phyloP scores from a whole-genome alignment of 768 basidiomycete species.

The Glaciozyma antarctica region DNA sequence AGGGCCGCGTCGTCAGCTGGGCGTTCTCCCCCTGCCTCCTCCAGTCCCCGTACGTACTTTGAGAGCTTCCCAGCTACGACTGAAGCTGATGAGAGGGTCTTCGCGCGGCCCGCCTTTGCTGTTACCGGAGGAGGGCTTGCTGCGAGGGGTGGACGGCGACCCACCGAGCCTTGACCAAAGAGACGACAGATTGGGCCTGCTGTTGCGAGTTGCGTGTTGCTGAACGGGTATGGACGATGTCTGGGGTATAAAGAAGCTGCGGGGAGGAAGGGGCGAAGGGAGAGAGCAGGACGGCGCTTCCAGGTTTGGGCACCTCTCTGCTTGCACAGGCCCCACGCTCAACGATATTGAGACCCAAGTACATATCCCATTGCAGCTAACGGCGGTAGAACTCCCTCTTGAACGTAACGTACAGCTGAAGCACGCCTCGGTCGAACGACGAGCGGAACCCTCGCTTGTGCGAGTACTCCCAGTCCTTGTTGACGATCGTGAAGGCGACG shows the following conservation, averaged over 20 bases:
- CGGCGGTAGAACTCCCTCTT: slow-evolving; percentile 1
- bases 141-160: neutral
- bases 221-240: too few relatives aligned
- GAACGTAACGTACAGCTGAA: slow-evolving; percentile 95
- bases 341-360: too few relatives aligned
- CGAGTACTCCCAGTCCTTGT: slow-evolving; percentile 96
- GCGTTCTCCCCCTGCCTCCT: too few relatives aligned
- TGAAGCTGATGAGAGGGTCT: neutral
- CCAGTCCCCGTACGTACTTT: neutral
- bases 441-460: slow-evolving; percentile 97
- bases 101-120: neutral
- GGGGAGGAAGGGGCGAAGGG: too few relatives aligned
- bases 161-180: too few relatives aligned
- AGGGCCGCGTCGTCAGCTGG: neutral
- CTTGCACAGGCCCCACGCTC: too few relatives aligned
- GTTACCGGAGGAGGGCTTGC: too few relatives aligned
- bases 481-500: slow-evolving; percentile 94
- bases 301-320: too few relatives aligned
- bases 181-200: too few relatives aligned
- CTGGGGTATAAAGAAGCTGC: too few relatives aligned
- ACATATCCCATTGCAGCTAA: neutral
- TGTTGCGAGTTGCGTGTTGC: too few relatives aligned
- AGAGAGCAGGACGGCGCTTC: too few relatives aligned
- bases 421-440: slow-evolving; percentile 90
- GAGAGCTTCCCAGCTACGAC: neutral